Conservation (phyloP, 192 early-diverging fungal species). For the Backusella psychrophila region DNA sequence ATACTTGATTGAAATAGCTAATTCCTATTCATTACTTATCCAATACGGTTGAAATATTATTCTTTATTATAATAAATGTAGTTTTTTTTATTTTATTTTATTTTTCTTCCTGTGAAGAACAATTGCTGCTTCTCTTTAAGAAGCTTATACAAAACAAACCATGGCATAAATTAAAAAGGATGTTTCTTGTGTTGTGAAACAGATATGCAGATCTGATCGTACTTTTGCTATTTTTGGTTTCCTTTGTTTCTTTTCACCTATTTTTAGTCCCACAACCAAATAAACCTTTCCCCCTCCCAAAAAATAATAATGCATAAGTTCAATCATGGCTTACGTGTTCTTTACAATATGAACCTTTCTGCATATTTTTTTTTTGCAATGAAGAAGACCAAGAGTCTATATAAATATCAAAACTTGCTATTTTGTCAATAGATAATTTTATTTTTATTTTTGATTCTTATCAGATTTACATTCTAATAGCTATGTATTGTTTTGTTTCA, state of each 20-base stretch:
- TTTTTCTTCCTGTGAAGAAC: not conserved
- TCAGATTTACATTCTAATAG: too few species aligned
- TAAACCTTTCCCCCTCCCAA: not conserved
- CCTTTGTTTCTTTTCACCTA: not conserved
- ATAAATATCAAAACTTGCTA: too few species aligned
- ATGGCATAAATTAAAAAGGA: not conserved
- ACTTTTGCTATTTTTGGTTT: not conserved
- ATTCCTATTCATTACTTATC: not conserved
- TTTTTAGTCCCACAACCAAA: not conserved
- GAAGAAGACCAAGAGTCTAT: too few species aligned
- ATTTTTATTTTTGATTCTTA: too few species aligned
- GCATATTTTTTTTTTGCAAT: too few species aligned
- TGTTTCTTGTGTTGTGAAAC: not conserved
- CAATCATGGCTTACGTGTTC: not conserved
- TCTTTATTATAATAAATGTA: not conserved
- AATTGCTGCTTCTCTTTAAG: not conserved
- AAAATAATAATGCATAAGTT: not conserved
- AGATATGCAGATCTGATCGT: not conserved
- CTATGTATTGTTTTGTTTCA: too few species aligned
- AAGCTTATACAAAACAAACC: not conserved
- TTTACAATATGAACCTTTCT: too few species aligned
- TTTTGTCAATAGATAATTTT: too few species aligned
- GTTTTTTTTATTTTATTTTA: not conserved
- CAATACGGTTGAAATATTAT: not conserved
- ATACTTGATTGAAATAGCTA: not conserved